Base-by-base conservation (phyloP, 2,329 filamentous ascomycete species). In the Ceratocystiopsis minuta region DNA sequence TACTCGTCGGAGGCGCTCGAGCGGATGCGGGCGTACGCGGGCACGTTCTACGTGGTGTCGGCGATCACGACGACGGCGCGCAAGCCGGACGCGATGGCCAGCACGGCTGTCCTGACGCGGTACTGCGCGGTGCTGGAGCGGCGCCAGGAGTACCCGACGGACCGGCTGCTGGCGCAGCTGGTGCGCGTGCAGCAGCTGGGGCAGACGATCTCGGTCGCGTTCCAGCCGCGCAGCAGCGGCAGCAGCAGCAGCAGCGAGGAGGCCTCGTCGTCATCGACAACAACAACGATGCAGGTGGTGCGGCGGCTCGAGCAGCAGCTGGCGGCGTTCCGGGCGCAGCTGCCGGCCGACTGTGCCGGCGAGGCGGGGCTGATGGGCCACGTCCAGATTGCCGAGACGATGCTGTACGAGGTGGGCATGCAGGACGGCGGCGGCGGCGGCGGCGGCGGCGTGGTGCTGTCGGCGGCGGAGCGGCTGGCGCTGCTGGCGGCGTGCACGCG, bases 41-140 rank as follows among this genome's bases (percentile, higher is more conserved):
- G 65, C 3, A 64, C 63, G 4, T 71, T 67, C 44, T 70, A 70
- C 42, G 48, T 70, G 4, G 64, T 66, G 28, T 65, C 66, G 7
- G 49, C 66, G 65, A 47, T 52, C 10, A 57, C 56, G 37, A 53
- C 54, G 2, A 56, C 57, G 7, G 56, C 54, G 50, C 69, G 69
- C 48, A 59, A 62, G 16, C 60, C 61, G 0, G 66, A 70, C 48
- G 58, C 60, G 1, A 57, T 70, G 39, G 65, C 68, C 62, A 62
- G 61, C 47, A 63, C 63, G 0, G 51, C 56, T 1, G 60, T 63
- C 34, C 52, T 69, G 0, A 61, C 67, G 16, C 54, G 51, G 1
- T 68, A 62, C 52, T 64, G 60, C 52, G 54, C 51, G 11, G 55
- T 61, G 11, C 56, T 71, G 10, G 59, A 63, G 41, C 51, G 53